Evolutionary conservation across 345 rosid species (phyloP).

Genomic region (Ricinus communis): DNA sequence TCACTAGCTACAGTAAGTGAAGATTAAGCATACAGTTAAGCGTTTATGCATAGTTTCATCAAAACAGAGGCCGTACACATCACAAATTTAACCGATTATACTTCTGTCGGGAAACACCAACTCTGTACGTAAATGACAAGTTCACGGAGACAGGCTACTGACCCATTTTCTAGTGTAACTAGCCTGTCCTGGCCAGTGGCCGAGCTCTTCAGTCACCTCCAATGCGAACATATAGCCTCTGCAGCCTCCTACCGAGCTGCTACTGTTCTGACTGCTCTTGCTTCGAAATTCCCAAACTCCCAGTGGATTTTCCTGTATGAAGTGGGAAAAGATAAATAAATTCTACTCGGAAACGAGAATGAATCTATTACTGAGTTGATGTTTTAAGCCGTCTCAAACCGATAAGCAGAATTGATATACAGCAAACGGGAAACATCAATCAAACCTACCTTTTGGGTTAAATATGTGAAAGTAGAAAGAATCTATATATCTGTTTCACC

Average conservation of each 20-base stretch:
- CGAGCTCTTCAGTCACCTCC: slow-evolving; percentile 81
- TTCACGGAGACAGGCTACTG: not conserved
- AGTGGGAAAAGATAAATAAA: not conserved
- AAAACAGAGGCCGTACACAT: not conserved
- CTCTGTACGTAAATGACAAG: not conserved
- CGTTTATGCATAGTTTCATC: no score
- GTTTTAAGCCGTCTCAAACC: no score
- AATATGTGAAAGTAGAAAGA: no score
- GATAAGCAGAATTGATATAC: no score
- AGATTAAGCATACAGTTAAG: no score
- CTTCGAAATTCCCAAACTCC: slow-evolving; percentile 72
- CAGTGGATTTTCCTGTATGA: slow-evolving; percentile 56
- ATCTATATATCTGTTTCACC: no score
- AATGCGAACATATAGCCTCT: slow-evolving; percentile 74
- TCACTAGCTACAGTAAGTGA: slow-evolving; percentile 39
- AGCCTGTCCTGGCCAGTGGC: slow-evolving; percentile 72
- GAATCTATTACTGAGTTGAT: no score
- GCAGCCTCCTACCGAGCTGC: slow-evolving; percentile 54
- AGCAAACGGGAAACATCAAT: no score
- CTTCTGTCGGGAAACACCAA: no score
- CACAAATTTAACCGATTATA: not conserved
- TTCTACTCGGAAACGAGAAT: no score
- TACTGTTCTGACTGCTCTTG: slow-evolving; percentile 50
- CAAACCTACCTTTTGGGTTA: no score
- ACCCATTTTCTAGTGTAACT: slow-evolving; percentile 71